These are phyloP conservation scores for Achaetomium macrosporum DNA, from an alignment of 2,329 filamentous ascomycete species.

Conservation along the genomic window DNA sequence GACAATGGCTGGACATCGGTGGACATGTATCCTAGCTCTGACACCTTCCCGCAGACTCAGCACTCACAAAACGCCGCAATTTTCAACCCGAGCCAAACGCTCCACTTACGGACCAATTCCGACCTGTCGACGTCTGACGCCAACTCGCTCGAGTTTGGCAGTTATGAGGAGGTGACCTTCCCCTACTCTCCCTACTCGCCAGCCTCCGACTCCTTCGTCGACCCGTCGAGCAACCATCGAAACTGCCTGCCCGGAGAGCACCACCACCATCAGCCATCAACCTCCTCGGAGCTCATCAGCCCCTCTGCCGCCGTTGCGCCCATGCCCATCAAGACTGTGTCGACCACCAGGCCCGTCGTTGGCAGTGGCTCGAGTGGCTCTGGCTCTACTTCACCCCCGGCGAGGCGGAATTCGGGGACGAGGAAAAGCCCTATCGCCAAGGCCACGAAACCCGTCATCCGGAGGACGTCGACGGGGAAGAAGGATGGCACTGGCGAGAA, in stretches of 20 bases:
- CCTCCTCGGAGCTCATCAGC: conserved; percentile 54
- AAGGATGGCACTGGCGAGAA: conserved; percentile 77
- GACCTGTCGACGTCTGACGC: conserved; percentile 74
- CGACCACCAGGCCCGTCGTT: conserved; percentile 56
- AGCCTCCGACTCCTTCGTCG: conserved; percentile 67
- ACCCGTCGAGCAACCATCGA: conserved; percentile 52
- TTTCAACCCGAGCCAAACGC: conserved; percentile 85
- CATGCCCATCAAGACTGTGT: conserved; percentile 60
- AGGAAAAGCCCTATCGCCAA: conserved; percentile 77
- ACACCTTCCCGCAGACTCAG: conserved; percentile 54
- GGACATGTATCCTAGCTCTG: conserved; percentile 67
- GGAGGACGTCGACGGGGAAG: conserved; percentile 70
- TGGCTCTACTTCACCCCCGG: conserved; percentile 55
- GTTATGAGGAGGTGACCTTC: conserved; percentile 75
- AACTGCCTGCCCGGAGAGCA: conserved; percentile 57
- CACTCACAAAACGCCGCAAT: conserved; percentile 59
- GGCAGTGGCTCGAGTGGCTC: conserved; percentile 52
- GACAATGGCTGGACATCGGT: conserved; percentile 85
- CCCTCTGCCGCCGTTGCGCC: conserved; percentile 63
- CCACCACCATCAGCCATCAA: conserved; percentile 39
- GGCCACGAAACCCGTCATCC: conserved; percentile 75
- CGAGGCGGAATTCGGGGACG: conserved; percentile 62
- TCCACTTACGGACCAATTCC: conserved; percentile 82
- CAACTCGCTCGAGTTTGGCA: conserved; percentile 62
- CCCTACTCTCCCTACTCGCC: conserved; percentile 78